phyloP scores from a whole-genome alignment of 352 stramenopile species.

The Pythium aquatile region DNA sequence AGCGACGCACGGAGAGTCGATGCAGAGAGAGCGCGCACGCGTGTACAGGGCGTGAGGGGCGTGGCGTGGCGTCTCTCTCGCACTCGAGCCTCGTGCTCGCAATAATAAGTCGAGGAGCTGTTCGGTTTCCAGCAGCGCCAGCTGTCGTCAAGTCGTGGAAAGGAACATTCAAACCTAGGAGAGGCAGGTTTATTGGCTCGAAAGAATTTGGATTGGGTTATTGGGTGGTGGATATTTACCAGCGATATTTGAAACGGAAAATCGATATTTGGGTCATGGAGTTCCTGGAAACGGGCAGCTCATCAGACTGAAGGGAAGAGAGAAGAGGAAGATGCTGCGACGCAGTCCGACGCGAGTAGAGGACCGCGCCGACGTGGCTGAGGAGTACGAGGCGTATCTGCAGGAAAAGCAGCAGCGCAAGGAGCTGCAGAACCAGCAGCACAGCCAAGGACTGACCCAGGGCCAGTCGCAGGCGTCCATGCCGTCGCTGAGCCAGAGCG shows the following conservation, averaged over 20 bases:
- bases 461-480: constrained; percentile 2
- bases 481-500: constrained; percentile 13
- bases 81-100: not conserved
- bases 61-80: not conserved
- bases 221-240: constrained; percentile 10
- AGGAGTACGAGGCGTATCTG: constrained; percentile 71
- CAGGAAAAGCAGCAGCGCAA: constrained; percentile 42
- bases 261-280: not conserved
- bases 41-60: not conserved
- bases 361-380: constrained; percentile 61
- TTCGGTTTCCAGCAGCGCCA: constrained; percentile 2
- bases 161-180: constrained; percentile 5
- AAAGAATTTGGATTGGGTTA: not conserved
- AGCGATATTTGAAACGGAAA: not conserved
- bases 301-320: not conserved
- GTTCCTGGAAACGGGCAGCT: not conserved
- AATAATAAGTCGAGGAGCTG: not conserved
- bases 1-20: not conserved
- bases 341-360: constrained; percentile 62
- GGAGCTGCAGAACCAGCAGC: not conserved
- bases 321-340: constrained; percentile 42
- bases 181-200: not conserved
- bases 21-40: not conserved
- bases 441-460: not conserved
- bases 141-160: constrained; percentile 10